Percentiles rank a stretch among this genome's conserved stretches.
Evolutionary conservation across 2,329 filamentous ascomycete genomes (phyloP).

Genomic region (Lasiodiplodia hormozganensis): DNA sequence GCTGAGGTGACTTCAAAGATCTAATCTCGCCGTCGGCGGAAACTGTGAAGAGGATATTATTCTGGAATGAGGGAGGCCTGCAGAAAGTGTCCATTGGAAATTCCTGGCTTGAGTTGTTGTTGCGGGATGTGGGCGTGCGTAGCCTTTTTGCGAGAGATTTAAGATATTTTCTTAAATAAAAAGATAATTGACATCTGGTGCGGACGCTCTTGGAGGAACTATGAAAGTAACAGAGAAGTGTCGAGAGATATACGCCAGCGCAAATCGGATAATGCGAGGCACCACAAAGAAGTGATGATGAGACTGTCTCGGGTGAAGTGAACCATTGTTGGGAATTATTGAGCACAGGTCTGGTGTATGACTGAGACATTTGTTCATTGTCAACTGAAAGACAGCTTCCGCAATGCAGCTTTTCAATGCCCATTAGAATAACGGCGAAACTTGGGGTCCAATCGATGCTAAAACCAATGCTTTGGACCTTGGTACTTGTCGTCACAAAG

Average conservation of each 20-base stretch:
- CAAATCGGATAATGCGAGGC: background rate
- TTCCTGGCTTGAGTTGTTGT: background rate
- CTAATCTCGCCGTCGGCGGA: constrained; percentile 8
- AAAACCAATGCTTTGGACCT: too few relatives aligned
- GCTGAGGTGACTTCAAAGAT: constrained; percentile 8
- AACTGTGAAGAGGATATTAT: background rate
- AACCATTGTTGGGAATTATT: background rate
- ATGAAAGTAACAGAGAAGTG: background rate
- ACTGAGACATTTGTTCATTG: constrained; percentile 9
- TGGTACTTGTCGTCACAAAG: too few relatives aligned
- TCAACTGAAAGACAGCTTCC: background rate
- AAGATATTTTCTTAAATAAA: background rate
- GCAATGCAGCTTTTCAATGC: background rate
- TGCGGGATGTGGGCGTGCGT: background rate
- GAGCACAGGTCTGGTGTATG: background rate
- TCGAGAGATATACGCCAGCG: too few relatives aligned
- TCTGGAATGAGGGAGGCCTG: background rate
- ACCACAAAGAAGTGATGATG: background rate
- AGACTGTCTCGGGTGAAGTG: background rate
- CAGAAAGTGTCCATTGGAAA: background rate
- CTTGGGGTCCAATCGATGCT: too few relatives aligned
- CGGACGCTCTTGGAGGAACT: background rate
- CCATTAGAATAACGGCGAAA: too few relatives aligned
- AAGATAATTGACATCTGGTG: too few relatives aligned
- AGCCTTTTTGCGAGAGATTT: background rate